Conservation (phyloP, 2,329 filamentous ascomycete species). For the Elsinoe batatas region DNA sequence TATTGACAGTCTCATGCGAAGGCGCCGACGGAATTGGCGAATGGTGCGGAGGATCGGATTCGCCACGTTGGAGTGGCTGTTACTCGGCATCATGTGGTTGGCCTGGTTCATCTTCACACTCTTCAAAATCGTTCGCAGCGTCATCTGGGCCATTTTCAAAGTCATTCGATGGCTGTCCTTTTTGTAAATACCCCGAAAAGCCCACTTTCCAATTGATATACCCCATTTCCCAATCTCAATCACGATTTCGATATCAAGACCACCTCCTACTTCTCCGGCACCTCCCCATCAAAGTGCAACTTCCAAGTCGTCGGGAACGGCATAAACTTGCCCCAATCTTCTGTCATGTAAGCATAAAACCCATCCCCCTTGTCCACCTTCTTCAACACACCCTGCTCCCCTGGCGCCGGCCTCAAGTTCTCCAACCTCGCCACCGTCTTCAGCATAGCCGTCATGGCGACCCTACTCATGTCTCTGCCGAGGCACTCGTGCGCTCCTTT, state of each 20-base stretch:
- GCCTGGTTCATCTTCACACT: conserved; percentile 84
- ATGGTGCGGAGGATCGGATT: conserved; percentile 70
- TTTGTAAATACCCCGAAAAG: conserved; percentile 43
- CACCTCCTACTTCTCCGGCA: background rate
- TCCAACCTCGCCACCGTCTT: conserved; percentile 52
- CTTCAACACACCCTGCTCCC: conserved; percentile 58
- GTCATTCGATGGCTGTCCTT: conserved; percentile 75
- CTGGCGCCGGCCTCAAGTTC: conserved; percentile 51
- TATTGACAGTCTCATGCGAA: conserved; percentile 58
- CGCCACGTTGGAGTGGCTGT: conserved; percentile 73
- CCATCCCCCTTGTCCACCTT: conserved; percentile 36
- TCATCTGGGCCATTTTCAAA: conserved; percentile 50
- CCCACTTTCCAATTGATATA: background rate
- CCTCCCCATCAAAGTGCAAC: conserved; percentile 17
- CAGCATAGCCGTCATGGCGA: conserved; percentile 58
- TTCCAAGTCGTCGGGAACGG: conserved; percentile 36
- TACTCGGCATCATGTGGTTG: conserved; percentile 88
- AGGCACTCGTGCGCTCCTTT: conserved; percentile 54
- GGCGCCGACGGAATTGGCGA: conserved; percentile 62
- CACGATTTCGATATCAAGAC: background rate
- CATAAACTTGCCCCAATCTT: conserved; percentile 46
- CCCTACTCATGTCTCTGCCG: conserved; percentile 39
- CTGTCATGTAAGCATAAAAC: conserved; percentile 11
- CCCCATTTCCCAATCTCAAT: background rate
- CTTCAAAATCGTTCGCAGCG: conserved; percentile 53